Evolutionary conservation across 2,329 filamentous ascomycete species (phyloP).

Genomic region (Triangularia verruculosa): DNA sequence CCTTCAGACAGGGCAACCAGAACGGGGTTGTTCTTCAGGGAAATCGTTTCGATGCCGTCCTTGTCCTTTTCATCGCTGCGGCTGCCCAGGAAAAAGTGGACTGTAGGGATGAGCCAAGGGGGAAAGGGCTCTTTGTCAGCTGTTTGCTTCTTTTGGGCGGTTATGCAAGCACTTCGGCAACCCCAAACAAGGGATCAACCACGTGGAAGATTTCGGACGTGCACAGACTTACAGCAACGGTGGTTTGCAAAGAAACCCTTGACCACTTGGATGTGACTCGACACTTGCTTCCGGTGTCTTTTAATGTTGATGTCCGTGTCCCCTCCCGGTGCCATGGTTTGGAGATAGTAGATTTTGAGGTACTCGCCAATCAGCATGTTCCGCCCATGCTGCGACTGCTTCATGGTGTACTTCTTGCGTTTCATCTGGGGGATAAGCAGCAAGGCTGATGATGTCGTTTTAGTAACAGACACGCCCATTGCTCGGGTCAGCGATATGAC

Average conservation of each 20-base stretch:
- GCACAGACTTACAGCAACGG: conserved; percentile 58
- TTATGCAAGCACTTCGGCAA: conserved; percentile 7
- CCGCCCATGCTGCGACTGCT: conserved; percentile 61
- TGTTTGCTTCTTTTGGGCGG: not conserved
- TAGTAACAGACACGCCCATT: conserved; percentile 13
- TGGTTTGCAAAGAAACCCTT: conserved; percentile 64
- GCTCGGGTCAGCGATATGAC: conserved; percentile 26
- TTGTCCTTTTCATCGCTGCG: conserved; percentile 56
- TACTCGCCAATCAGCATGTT: conserved; percentile 71
- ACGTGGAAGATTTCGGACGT: conserved; percentile 9
- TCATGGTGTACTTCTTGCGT: conserved; percentile 63
- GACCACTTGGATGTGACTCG: conserved; percentile 68
- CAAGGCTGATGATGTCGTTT: conserved; percentile 46
- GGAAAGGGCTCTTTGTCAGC: conserved; percentile 18
- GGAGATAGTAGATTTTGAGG: conserved; percentile 55
- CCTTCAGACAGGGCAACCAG: conserved; percentile 58
- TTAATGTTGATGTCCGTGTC: conserved; percentile 46
- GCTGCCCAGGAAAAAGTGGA: conserved; percentile 59
- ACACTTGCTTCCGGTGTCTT: conserved; percentile 60
- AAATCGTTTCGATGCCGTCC: conserved; percentile 44
- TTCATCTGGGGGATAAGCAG: conserved; percentile 65
- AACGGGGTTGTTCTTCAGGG: conserved; percentile 64
- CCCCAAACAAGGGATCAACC: conserved; percentile 11
- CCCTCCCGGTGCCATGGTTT: conserved; percentile 44
- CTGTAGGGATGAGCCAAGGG: conserved; percentile 33